Base-by-base conservation (phyloP, 2,329 filamentous ascomycete genomes). In the Pseudogymnoascus sp. region DNA sequence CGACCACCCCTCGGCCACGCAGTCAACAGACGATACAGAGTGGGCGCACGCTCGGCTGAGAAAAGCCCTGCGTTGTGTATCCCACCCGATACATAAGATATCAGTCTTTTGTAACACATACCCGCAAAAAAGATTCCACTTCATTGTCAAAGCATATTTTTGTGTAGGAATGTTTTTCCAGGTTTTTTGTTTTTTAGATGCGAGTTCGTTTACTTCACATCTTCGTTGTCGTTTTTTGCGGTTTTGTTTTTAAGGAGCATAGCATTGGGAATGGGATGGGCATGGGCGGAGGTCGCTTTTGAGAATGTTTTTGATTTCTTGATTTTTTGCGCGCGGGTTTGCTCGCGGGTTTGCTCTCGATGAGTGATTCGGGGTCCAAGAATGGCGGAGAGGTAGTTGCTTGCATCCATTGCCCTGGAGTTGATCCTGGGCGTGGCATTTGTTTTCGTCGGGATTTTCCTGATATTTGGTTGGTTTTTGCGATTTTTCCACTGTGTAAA, bases 21-120 rank as follows among this genome's bases (percentile, higher is more conserved):
- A 73, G 69, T 61, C 71, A 73, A 66, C 72, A 72, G 64, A 70
- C 71, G 49, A 73, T 74, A 68, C 71, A 71, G 59, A 73, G 70
- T 65, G 70, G 72, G 28, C 68, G 72, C 49, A 73, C 71, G 60
- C 65, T 73, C 49, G 72, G 71, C 60, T 74, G 67, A 72, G 46
- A 34, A 42, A 18, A 18, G 11, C 28, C 37, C 21, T 6, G 25
- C 38, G 23, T 36, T 36, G 21, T 16, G 40, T 23, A 21, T 18
- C 34, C 28, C 28, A 3, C 40, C 14, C 38, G 38, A 43, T 31
- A 31, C 46, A 49, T 28, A 31, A 49, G 60, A 46, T 62, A 36
- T 62, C 46, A 31, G 56, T 36, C 34, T 37, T 60, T 7, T 60
- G 31, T 60, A 37, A n/a, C 28, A 49, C 56, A 60, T 40, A 25